Evolutionary conservation across 2,329 filamentous ascomycete genomes (phyloP).

Genomic region (Biscogniauxia marginata): DNA sequence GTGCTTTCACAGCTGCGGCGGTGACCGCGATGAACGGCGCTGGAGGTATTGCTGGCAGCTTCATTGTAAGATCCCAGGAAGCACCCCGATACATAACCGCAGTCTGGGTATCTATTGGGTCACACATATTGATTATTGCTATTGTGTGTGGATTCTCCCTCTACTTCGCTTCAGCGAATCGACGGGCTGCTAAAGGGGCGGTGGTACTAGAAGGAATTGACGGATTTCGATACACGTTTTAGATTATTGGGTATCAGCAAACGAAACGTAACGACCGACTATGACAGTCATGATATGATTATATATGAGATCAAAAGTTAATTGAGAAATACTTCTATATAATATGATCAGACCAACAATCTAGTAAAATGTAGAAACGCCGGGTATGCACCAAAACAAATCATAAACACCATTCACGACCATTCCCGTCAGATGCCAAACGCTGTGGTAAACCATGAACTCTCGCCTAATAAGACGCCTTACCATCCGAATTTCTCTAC

Average conservation of each 20-base stretch:
- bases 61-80: slow-evolving; percentile 60
- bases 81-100: slow-evolving; percentile 64
- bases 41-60: slow-evolving; percentile 64
- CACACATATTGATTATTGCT: slow-evolving; percentile 56
- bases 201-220: slow-evolving; percentile 48
- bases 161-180: slow-evolving; percentile 54
- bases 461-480: background rate
- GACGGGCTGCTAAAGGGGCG: slow-evolving; percentile 44
- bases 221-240: slow-evolving; percentile 33
- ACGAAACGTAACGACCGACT: background rate
- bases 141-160: slow-evolving; percentile 51
- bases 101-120: slow-evolving; percentile 67
- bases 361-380: background rate
- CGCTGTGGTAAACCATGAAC: background rate
- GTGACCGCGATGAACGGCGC: slow-evolving; percentile 62
- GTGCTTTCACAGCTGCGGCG: slow-evolving; percentile 59
- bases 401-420: background rate
- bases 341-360: background rate
- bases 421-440: background rate
- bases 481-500: slow-evolving; percentile 71
- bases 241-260: background rate
- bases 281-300: background rate
- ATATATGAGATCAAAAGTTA: background rate
- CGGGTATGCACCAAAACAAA: background rate
- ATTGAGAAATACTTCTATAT: background rate